Evolutionary conservation across 75 land plant genomes (phyloP).

Genomic region (Azolla pinnata): DNA sequence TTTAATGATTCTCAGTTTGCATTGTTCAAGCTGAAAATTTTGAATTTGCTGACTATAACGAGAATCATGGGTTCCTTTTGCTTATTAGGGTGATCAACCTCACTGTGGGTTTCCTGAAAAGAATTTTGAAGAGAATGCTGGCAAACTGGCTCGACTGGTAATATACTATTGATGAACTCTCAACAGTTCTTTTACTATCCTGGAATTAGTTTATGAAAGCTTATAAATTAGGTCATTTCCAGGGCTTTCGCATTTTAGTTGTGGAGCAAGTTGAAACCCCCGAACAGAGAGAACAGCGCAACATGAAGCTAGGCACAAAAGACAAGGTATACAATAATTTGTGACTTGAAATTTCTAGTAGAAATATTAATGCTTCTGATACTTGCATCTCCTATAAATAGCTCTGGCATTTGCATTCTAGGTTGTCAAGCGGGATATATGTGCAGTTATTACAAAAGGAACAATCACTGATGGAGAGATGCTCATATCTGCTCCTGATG

Average conservation of each 20-base stretch:
- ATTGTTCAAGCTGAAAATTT: neutral
- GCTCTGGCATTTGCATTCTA: slow-evolving; percentile 8
- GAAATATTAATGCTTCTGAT: too few relatives aligned
- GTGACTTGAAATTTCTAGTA: neutral
- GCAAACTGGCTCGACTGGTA: slow-evolving; percentile 88
- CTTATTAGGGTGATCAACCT: slow-evolving; percentile 99
- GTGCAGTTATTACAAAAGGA: slow-evolving; percentile 89
- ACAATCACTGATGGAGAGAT: slow-evolving; percentile 80
- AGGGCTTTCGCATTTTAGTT: slow-evolving; percentile 91
- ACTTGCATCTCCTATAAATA: neutral
- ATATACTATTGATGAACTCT: neutral
- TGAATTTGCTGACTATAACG: too few relatives aligned
- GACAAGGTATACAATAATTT: slow-evolving; percentile 48
- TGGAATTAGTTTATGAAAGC: neutral
- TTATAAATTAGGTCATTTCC: slow-evolving; percentile 3
- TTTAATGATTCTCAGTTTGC: too few relatives aligned
- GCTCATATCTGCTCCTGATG: slow-evolving; percentile 46
- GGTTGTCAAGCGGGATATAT: slow-evolving; percentile 96
- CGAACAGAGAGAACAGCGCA: slow-evolving; percentile 81
- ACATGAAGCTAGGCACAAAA: slow-evolving; percentile 67
- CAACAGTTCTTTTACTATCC: too few relatives aligned
- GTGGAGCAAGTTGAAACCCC: slow-evolving; percentile 98
- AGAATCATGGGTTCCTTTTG: too few relatives aligned
- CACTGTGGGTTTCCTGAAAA: slow-evolving; percentile 98
- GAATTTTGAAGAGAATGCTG: slow-evolving; percentile 74